These are phyloP conservation scores for Magnolia officinalis DNA, from an alignment of 164 flowering plant genomes.

Conservation along the genomic window DNA sequence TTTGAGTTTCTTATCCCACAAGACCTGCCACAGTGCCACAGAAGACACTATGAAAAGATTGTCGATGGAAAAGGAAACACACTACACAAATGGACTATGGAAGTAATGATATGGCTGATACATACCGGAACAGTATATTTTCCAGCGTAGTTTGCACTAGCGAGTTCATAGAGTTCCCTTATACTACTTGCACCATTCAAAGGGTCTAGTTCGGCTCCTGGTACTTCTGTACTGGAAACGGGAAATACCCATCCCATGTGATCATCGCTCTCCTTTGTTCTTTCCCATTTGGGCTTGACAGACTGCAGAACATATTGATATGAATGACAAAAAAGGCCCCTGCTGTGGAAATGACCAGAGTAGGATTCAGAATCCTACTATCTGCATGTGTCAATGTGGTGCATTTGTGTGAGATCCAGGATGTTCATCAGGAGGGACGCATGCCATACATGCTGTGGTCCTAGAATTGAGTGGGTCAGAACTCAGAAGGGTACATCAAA, in stretches of 20 bases:
- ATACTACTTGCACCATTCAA: conserved; percentile 70
- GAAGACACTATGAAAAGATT: conserved; percentile 3
- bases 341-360: too few relatives aligned
- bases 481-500: too few relatives aligned
- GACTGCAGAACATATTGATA: conserved; percentile 36
- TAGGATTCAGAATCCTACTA: neutral
- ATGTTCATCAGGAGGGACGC: neutral
- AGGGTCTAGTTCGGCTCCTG: conserved; percentile 80
- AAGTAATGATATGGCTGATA: neutral
- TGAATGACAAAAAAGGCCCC: neutral
- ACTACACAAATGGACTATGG: neutral
- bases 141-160: conserved; percentile 77
- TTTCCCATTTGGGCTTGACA: conserved; percentile 80
- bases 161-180: conserved; percentile 80
- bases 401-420: neutral
- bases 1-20: conserved; percentile 89
- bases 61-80: neutral
- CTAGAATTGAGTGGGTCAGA: too few relatives aligned
- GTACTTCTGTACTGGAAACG: conserved; percentile 51
- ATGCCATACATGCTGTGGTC: neutral
- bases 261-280: conserved; percentile 78
- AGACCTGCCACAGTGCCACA: conserved; percentile 43
- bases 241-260: conserved; percentile 99
- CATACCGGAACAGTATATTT: conserved; percentile 93
- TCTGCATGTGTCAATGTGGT: neutral